These are phyloP conservation scores for Parathielavia appendiculata DNA, from an alignment of 495 filamentous ascomycete genomes.

Conservation along the genomic window DNA sequence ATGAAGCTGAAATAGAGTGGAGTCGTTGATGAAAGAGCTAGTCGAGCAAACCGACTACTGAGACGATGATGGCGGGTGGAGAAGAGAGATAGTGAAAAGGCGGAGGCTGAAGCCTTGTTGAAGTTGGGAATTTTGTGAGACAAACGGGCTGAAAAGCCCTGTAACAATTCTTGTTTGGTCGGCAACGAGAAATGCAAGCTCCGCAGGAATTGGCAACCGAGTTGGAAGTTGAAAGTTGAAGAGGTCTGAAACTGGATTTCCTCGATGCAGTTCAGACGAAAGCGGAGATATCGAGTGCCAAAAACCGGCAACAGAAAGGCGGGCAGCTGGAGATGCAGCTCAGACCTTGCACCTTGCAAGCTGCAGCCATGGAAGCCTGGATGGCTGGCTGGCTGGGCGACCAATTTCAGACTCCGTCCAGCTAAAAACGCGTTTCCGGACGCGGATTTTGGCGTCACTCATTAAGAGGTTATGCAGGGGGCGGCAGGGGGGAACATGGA, in stretches of 20 bases:
- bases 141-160: conserved; percentile 3
- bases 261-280: background rate
- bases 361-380: conserved; percentile 13
- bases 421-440: conserved; percentile 19
- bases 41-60: background rate
- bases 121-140: background rate
- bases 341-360: conserved; percentile 9
- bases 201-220: background rate
- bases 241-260: background rate
- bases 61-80: background rate
- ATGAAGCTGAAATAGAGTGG: conserved; percentile 10
- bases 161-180: background rate
- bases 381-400: conserved; percentile 11
- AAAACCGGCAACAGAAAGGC: conserved; percentile 1
- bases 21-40: conserved; percentile 5
- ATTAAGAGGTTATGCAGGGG: conserved; percentile 18
- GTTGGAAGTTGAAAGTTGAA: background rate
- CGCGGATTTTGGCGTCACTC: conserved; percentile 28
- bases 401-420: conserved; percentile 12
- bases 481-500: background rate
- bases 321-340: conserved; percentile 5
- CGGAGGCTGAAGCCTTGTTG: background rate
- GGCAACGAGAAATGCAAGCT: background rate
- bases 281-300: background rate
- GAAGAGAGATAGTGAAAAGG: background rate